phyloP scores from a whole-genome alignment of 2,329 filamentous ascomycete genomes.

The Rutstroemia sp. region DNA sequence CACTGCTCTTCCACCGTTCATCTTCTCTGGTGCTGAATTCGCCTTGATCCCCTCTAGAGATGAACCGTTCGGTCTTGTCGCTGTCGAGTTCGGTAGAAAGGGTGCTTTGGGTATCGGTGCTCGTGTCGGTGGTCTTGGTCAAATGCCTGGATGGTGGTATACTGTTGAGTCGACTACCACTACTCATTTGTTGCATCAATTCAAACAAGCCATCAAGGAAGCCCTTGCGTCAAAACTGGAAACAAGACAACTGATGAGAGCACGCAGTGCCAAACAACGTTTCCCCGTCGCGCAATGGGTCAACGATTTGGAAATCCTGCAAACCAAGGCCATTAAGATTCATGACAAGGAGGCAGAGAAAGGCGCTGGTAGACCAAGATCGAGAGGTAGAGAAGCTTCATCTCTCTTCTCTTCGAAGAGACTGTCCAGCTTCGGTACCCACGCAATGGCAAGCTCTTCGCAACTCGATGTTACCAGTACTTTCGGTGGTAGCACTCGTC shows the following conservation, averaged over 20 bases:
- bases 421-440: conserved; percentile 4
- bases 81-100: conserved; percentile 62
- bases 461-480: conserved; percentile 9
- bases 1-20: conserved; percentile 56
- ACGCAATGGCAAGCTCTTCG: conserved; percentile 3
- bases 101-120: conserved; percentile 60
- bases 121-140: conserved; percentile 58
- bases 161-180: conserved; percentile 59
- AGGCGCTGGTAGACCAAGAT: conserved; percentile 7
- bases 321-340: conserved; percentile 48
- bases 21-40: conserved; percentile 62
- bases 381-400: conserved; percentile 6
- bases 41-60: conserved; percentile 61
- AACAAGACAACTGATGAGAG: conserved; percentile 54
- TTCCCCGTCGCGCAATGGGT: conserved; percentile 63
- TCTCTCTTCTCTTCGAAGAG: background rate
- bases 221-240: conserved; percentile 50
- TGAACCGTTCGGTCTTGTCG: conserved; percentile 62
- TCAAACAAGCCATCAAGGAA: conserved; percentile 55
- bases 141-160: conserved; percentile 67
- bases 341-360: conserved; percentile 8
- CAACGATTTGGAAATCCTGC: conserved; percentile 55
- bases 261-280: conserved; percentile 55
- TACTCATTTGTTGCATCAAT: conserved; percentile 55
- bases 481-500: background rate